Conservation (phyloP, 192 early-diverging fungal genomes). For the Spizellomyces sp. region DNA sequence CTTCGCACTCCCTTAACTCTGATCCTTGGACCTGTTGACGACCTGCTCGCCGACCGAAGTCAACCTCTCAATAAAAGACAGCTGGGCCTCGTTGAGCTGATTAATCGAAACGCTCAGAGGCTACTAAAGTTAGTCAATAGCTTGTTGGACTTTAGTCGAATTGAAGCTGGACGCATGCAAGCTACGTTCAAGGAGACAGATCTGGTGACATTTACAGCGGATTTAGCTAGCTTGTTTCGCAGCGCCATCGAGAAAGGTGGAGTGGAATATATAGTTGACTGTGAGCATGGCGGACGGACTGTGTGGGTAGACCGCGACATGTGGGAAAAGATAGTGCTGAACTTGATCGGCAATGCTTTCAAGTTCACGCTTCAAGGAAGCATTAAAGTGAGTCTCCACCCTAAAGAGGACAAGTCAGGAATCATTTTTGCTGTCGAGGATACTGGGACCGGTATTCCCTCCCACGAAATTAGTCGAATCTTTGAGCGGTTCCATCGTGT, state of each 20-base stretch:
- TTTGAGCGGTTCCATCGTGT: conserved; percentile 67
- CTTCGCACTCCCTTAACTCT: conserved; percentile 53
- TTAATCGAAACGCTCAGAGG: conserved; percentile 52
- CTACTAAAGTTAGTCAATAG: conserved; percentile 60
- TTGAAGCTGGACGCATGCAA: conserved; percentile 58
- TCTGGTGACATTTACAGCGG: conserved; percentile 46
- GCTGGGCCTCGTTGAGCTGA: conserved; percentile 36
- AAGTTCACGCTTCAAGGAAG: conserved; percentile 47
- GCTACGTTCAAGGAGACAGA: conserved; percentile 54
- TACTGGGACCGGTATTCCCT: conserved; percentile 57
- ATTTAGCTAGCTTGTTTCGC: conserved; percentile 58
- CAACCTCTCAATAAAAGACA: conserved; percentile 27
- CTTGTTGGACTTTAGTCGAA: conserved; percentile 54
- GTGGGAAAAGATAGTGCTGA: conserved; percentile 66
- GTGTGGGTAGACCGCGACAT: conserved; percentile 61
- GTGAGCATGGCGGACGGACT: neutral
- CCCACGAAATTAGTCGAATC: conserved; percentile 44
- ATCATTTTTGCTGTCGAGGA: conserved; percentile 36
- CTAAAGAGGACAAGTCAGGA: conserved; percentile 37
- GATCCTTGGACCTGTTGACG: conserved; percentile 52
- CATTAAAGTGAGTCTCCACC: conserved; percentile 24
- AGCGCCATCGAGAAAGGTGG: conserved; percentile 50
- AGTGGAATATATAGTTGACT: conserved; percentile 46
- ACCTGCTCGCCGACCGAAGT: conserved; percentile 20
- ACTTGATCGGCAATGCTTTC: conserved; percentile 57